Evolutionary conservation across 192 early-diverging fungal genomes (phyloP).

Genomic region (Rhizoclosmatium sp.): DNA sequence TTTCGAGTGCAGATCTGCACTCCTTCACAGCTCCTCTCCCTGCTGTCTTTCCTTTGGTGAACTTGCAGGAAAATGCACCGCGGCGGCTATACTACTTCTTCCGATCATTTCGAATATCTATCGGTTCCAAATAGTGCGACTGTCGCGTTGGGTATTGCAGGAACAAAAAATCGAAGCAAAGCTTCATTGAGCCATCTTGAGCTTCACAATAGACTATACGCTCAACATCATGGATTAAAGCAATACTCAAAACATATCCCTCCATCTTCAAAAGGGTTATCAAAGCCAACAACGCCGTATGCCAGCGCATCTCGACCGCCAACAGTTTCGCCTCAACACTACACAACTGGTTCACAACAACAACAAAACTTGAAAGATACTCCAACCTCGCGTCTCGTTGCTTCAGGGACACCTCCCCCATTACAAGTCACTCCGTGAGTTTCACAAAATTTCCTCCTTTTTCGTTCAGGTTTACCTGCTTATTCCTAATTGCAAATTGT

Average conservation of each 20-base stretch:
- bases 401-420: too few species aligned
- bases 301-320: not conserved
- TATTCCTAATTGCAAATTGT: not conserved
- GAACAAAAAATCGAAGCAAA: not conserved
- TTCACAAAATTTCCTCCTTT: not conserved
- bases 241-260: not conserved
- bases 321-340: not conserved
- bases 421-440: too few species aligned
- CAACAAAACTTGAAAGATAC: not conserved
- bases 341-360: not conserved
- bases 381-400: too few species aligned
- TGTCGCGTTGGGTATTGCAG: not conserved
- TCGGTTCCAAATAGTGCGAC: conserved; percentile 32
- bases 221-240: not conserved
- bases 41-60: not conserved
- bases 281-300: conserved; percentile 1
- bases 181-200: conserved; percentile 7
- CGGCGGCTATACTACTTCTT: conserved; percentile 3
- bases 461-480: not conserved
- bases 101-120: conserved; percentile 34
- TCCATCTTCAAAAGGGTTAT: not conserved
- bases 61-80: not conserved
- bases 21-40: not conserved
- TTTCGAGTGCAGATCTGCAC: not conserved
- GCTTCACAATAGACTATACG: conserved; percentile 1